Percentiles rank a stretch among this genome's conserved stretches.
These are phyloP conservation scores for Prasinococcaceae sp. DNA, from an alignment of 139 green algal genomes.

Conservation along the genomic window DNA sequence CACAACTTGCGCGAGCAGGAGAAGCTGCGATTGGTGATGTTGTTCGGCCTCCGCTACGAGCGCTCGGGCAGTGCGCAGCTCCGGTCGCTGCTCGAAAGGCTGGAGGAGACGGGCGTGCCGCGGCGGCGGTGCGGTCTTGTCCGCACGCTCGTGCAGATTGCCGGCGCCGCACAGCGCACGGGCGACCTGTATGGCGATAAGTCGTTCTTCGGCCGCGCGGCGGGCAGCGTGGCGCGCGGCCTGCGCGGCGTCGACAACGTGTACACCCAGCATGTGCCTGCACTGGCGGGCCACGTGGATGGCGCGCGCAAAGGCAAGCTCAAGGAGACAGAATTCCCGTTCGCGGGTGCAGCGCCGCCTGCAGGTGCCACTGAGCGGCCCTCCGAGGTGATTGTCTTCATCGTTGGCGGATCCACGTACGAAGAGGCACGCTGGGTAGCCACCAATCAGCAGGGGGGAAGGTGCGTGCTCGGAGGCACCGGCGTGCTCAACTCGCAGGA, in stretches of 20 bases:
- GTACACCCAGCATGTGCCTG: slow-evolving; percentile 86
- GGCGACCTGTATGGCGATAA: slow-evolving; percentile 71
- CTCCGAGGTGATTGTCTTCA: slow-evolving; percentile 74
- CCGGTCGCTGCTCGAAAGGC: neutral
- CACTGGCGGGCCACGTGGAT: slow-evolving; percentile 64
- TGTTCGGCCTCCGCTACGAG: slow-evolving; percentile 85
- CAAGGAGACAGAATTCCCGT: slow-evolving; percentile 57
- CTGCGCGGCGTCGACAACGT: slow-evolving; percentile 73
- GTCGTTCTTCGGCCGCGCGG: slow-evolving; percentile 17
- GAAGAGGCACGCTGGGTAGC: slow-evolving; percentile 68
- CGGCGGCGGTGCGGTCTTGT: slow-evolving; percentile 22
- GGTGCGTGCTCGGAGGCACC: slow-evolving; percentile 61
- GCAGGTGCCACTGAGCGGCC: slow-evolving; percentile 23
- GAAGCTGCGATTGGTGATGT: slow-evolving; percentile 56
- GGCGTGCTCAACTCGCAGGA: slow-evolving; percentile 48
- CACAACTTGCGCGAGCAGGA: slow-evolving; percentile 29
- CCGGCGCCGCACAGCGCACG: slow-evolving; percentile 29
- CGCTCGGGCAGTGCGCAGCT: slow-evolving; percentile 34
- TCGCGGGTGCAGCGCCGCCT: slow-evolving; percentile 8
- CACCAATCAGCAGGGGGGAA: slow-evolving; percentile 43
- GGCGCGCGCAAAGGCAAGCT: slow-evolving; percentile 46
- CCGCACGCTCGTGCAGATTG: slow-evolving; percentile 35
- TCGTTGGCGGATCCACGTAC: slow-evolving; percentile 90
- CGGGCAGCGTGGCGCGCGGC: slow-evolving; percentile 16
- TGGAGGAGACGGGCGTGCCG: neutral